Evolutionary conservation across 139 green algal genomes (phyloP).

Genomic region (Bryopsis sp.): DNA sequence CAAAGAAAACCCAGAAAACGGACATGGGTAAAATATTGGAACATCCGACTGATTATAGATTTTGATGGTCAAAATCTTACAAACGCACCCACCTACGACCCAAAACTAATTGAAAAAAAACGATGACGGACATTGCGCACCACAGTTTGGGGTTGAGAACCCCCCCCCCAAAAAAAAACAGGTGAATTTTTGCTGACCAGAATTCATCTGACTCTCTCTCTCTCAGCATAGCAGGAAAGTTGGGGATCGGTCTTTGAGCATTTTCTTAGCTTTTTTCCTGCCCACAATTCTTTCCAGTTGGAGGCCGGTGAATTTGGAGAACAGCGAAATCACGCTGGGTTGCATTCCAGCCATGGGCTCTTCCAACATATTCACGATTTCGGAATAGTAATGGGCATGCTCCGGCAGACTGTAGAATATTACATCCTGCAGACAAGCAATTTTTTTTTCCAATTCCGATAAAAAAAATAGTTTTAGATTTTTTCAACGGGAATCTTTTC

Average conservation of each 20-base stretch:
- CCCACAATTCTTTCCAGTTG: slow-evolving; percentile 70
- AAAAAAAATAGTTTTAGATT: slow-evolving; percentile 8
- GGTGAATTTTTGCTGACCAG: too few relatives aligned
- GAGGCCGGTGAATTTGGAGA: slow-evolving; percentile 48
- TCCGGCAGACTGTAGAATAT: slow-evolving; percentile 81
- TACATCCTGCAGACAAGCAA: slow-evolving; percentile 40
- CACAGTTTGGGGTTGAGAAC: too few relatives aligned
- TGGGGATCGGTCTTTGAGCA: slow-evolving; percentile 42
- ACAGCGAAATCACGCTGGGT: slow-evolving; percentile 20
- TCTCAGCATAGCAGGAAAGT: slow-evolving; percentile 71
- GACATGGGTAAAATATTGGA: too few relatives aligned
- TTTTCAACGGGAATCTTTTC: slow-evolving; percentile 5
- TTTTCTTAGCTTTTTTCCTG: slow-evolving; percentile 36
- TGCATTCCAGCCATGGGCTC: slow-evolving; percentile 16
- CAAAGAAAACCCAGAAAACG: too few relatives aligned
- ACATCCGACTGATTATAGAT: too few relatives aligned
- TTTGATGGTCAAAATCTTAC: too few relatives aligned
- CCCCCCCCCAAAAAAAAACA: too few relatives aligned
- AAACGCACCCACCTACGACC: too few relatives aligned
- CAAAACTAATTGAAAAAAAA: too few relatives aligned
- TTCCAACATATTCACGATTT: slow-evolving; percentile 64
- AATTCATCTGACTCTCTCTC: too few relatives aligned
- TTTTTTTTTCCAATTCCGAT: background rate
- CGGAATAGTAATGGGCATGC: slow-evolving; percentile 68
- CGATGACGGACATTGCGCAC: too few relatives aligned